These are phyloP conservation scores for Tieghemiomyces parasiticus DNA, from an alignment of 192 early-diverging fungal genomes.

Conservation along the genomic window DNA sequence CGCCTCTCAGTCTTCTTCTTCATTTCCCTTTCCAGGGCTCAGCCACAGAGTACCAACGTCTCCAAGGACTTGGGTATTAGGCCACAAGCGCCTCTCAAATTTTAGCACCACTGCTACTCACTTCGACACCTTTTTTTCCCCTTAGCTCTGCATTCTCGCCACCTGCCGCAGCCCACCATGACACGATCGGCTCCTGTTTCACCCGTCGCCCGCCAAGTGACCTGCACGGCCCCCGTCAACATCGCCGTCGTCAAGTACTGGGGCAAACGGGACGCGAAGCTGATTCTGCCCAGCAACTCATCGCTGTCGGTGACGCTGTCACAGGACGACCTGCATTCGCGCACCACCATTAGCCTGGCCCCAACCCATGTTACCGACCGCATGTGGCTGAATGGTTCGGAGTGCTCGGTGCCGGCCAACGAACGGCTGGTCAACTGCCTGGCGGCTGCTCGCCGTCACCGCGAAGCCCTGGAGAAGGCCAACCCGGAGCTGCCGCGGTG, in stretches of 20 bases:
- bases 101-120: too few relatives aligned
- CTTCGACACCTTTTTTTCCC: not conserved
- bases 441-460: constrained; percentile 53
- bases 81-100: too few relatives aligned
- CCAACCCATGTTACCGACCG: constrained; percentile 48
- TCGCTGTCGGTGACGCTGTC: constrained; percentile 94
- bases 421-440: constrained; percentile 79
- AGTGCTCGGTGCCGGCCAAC: constrained; percentile 65
- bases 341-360: constrained; percentile 71
- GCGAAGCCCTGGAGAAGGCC: constrained; percentile 45
- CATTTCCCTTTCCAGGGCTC: too few relatives aligned
- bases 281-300: constrained; percentile 95
- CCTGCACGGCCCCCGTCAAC: constrained; percentile 94
- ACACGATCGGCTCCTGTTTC: too few relatives aligned
- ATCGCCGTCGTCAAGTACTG: constrained; percentile 99
- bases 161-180: not conserved
- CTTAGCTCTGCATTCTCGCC: not conserved
- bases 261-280: constrained; percentile 85
- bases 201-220: constrained; percentile 32
- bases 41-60: too few relatives aligned
- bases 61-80: too few relatives aligned
- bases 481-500: constrained; percentile 19
- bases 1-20: too few relatives aligned
- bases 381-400: constrained; percentile 92
- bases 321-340: constrained; percentile 90